Evolutionary conservation across 148 eudicot species (phyloP).

Genomic region (Gaultheria prostrata): DNA sequence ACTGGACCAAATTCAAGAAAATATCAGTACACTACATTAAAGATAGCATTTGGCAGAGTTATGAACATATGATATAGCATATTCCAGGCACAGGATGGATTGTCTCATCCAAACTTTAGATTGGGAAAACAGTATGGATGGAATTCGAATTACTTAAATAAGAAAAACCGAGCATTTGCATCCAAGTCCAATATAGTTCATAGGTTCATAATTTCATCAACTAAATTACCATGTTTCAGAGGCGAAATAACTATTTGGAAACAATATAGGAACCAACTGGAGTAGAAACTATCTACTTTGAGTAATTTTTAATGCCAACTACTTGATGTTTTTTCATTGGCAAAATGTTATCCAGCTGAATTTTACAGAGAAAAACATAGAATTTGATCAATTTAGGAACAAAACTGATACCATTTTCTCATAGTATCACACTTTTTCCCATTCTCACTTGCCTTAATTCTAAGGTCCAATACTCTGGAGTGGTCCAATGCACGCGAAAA

Average conservation of each 20-base stretch:
- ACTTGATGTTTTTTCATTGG: background rate
- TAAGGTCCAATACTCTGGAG: background rate
- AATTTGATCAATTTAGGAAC: background rate
- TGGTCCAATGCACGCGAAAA: background rate
- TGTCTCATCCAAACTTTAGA: background rate
- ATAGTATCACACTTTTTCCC: background rate
- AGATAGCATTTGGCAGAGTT: conserved; percentile 5
- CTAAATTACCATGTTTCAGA: background rate
- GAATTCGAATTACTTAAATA: background rate
- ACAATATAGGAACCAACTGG: background rate
- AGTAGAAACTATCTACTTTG: background rate
- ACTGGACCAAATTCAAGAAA: conserved; percentile 36
- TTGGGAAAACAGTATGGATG: background rate
- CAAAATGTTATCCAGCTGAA: background rate
- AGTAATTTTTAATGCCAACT: background rate
- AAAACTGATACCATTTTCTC: conserved; percentile 5
- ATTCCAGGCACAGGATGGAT: background rate
- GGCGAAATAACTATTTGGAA: background rate
- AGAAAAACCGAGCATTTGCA: background rate
- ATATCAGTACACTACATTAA: conserved; percentile 12
- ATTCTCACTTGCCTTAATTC: background rate
- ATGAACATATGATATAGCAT: background rate
- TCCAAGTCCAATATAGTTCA: background rate
- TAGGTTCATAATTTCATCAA: background rate
- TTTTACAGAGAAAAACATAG: background rate